Evolutionary conservation across 2,329 filamentous ascomycete genomes (phyloP).

Genomic region (Aspergillus aculeatinus): DNA sequence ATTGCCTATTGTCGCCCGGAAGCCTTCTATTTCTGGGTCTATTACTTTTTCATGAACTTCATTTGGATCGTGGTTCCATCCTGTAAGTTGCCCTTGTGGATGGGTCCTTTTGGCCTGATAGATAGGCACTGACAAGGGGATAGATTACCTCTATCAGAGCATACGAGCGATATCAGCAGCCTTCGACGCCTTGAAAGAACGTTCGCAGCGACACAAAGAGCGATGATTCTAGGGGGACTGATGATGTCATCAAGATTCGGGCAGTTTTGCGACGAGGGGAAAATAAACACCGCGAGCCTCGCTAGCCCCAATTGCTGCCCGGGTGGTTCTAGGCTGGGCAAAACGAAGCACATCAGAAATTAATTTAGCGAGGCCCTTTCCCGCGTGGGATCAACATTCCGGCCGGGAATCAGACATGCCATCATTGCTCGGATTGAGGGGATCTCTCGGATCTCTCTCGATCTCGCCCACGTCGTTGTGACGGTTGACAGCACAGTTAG

Average conservation of each 20-base stretch:
- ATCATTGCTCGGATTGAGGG: neutral
- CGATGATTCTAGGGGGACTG: constrained; percentile 18
- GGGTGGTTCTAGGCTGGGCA: neutral
- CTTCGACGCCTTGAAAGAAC: constrained; percentile 24
- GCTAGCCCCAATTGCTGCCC: neutral
- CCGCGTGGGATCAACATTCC: constrained; percentile 3
- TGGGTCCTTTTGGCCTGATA: too few species aligned
- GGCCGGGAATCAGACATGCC: neutral
- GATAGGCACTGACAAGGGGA: neutral
- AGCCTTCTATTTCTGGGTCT: constrained; percentile 64
- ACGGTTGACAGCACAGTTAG: neutral
- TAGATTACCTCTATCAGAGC: constrained; percentile 19
- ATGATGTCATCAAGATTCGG: constrained; percentile 2
- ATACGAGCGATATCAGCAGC: constrained; percentile 32
- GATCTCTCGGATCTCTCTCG: neutral
- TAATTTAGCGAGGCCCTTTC: neutral
- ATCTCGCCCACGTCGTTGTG: neutral
- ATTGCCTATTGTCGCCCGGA: constrained; percentile 61
- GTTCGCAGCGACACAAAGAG: constrained; percentile 25
- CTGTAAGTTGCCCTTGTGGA: constrained; percentile 42
- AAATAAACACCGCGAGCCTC: neutral
- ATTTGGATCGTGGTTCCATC: constrained; percentile 65
- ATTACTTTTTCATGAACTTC: constrained; percentile 65
- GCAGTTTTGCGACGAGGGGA: neutral
- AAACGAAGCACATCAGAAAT: neutral